These are phyloP conservation scores for Mucor mucedo DNA, from an alignment of 371 early-diverging fungal species.

Conservation along the genomic window DNA sequence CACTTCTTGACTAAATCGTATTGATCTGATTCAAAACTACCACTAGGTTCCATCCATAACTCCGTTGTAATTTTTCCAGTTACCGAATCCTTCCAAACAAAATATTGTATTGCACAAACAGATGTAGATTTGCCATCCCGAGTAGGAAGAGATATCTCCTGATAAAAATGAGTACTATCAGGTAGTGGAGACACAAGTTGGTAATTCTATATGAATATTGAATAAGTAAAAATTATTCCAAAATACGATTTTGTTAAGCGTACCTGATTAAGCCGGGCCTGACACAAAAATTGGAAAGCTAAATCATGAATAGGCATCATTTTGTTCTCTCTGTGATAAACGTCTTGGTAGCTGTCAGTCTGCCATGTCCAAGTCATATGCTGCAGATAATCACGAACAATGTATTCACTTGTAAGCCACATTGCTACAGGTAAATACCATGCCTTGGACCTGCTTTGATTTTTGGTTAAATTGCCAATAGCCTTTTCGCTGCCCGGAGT, in stretches of 20 bases:
- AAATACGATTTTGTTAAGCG: neutral
- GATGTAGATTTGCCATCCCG: conserved; percentile 29
- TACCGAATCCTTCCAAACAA: conserved; percentile 66
- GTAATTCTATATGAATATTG: conserved; percentile 32
- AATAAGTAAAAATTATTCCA: neutral
- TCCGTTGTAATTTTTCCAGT: conserved; percentile 71
- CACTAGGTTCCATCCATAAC: conserved; percentile 78
- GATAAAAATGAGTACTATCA: conserved; percentile 72
- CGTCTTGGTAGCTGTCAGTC: conserved; percentile 54
- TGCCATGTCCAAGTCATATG: conserved; percentile 75
- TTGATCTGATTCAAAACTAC: conserved; percentile 34
- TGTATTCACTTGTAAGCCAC: conserved; percentile 53
- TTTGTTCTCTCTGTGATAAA: conserved; percentile 55
- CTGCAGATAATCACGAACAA: conserved; percentile 65
- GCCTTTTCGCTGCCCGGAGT: neutral
- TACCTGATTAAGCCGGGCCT: conserved; percentile 72
- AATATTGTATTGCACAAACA: conserved; percentile 67
- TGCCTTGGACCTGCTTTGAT: conserved; percentile 25
- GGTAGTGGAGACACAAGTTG: conserved; percentile 61
- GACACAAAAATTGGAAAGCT: conserved; percentile 75
- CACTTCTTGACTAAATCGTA: conserved; percentile 52
- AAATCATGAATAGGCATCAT: conserved; percentile 73
- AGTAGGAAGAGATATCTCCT: conserved; percentile 49
- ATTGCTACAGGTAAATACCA: conserved; percentile 52
- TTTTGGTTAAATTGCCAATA: conserved; percentile 11